Base-by-base conservation (phyloP, 2,329 filamentous ascomycete species). In the Fusarium oxysporum region DNA sequence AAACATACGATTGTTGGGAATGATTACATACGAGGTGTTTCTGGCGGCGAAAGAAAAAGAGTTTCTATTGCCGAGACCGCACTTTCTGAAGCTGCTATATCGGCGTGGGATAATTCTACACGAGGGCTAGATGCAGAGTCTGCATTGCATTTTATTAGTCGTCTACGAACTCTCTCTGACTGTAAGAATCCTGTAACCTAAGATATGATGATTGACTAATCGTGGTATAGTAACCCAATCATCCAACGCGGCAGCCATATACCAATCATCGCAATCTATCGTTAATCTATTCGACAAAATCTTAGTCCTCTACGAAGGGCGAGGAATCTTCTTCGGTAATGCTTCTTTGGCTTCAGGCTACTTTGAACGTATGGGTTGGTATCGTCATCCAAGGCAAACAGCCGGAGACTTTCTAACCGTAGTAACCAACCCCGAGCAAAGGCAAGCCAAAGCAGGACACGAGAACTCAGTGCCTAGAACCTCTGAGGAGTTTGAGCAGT, bases 51-150 rank as follows among this genome's bases (percentile, higher is more conserved):
- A 80, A 86, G 91, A 63, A 95, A 96, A 83, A 90, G 94, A 80
- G 93, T 96, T 8, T 93, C 90, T 48, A 94, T 96, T 71, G 93
- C 92, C 2, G 93, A 96, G 81, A 93, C 93, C 71, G 87, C 92
- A 63, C 84, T 95, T 14, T 91, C 91, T 33, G 84, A 86, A 43
- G 88, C 89, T 1, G 87, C 87, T 0, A 80, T 90, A 44, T 79
- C 76, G 7, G 83, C 81, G 1, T 96, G 93, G 93, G 93, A 92
- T 68, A 94, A 93, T 72, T 85, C 84, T 38, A 95, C 93, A 0
- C 86, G 88, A 58, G 93, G 93, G 14, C 85, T 96, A 3, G 93
- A 95, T 79, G 90, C 91, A 1, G 90, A 90, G n/a, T 94, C 91
- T 0, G 92, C 93, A 0, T 81, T 94, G 41, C 91, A 93, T 75